Base-by-base conservation (phyloP, 805 yeast genomes). In the Pichia scutulata region DNA sequence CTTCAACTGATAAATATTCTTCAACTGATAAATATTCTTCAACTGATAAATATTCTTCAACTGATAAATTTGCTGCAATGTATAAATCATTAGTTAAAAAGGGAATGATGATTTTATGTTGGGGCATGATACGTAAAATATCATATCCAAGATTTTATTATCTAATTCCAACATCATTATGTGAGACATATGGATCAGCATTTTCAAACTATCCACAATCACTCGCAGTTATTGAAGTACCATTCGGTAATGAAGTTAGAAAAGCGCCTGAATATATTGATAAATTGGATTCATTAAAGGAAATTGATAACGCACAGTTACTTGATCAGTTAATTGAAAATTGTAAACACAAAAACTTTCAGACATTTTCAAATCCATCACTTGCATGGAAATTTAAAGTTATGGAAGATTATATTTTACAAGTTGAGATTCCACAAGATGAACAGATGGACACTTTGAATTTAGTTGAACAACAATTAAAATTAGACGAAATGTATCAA, bases 191-290 rank as follows among this genome's bases (percentile, higher is more conserved):
- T 46, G 46, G 40, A 14, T 52, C 59, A 19, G 47, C 45, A 9
- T 43, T 42, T 14, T 41, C 39, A n/a, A 55, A 58, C 14, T 67
- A 73, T 28, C 85, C 92, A 0, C 81, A 85, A 50, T 97, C 97
- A 0, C 77, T 92, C 54, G 80, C 83, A 45, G 63, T 89, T 50
- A 73, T 85, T 9, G 72, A 75, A 28, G 57, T 86, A 22, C 97
- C 98, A 1, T 85, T 77, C 71, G 66, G 78, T 16, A 95, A 89
- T 56, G 92, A 88, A 61, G 65, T 89, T 4, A 71, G 97, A 47
- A 72, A 76, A 33, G 64, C 80, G 4, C 97, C 97, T 0, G 49
- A 48, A 2, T 58, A 56, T 51, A 36, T 55, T 7, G 46, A 48
- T 13, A 52, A 62, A 24, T 56, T 62, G 1, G 65, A 65, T 26